Evolutionary conservation across 352 stramenopile genomes (phyloP).

Genomic region (Phytophthora citrophthora): DNA sequence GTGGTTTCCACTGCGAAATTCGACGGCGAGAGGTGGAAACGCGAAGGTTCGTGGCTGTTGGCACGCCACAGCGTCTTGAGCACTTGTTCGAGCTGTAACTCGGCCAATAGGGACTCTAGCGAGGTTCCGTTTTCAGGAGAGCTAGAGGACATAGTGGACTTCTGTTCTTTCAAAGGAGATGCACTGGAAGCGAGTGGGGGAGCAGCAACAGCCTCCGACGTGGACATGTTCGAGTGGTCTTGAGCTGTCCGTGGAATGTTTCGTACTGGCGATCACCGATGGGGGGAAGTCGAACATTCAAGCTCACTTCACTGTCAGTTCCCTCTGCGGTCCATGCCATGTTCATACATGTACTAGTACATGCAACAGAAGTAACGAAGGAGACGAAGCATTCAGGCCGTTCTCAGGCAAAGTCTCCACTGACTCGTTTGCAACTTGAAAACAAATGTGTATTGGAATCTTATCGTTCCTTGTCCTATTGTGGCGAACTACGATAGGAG

Average conservation of each 20-base stretch:
- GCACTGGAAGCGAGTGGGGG: neutral
- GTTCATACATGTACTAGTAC: no score
- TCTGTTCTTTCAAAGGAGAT: neutral
- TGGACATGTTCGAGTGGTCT: constrained; percentile 8
- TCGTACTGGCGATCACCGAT: constrained; percentile 1
- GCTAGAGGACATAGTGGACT: neutral
- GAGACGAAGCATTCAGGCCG: no score
- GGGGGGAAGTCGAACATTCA: no score
- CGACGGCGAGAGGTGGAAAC: constrained; percentile 30
- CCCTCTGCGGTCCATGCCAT: no score
- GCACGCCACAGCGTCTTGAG: constrained; percentile 30
- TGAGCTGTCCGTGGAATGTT: constrained; percentile 10
- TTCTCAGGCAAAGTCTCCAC: no score
- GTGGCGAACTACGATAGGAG: no score
- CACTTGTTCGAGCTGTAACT: constrained; percentile 29
- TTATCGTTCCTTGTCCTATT: no score
- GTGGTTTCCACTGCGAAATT: constrained; percentile 21
- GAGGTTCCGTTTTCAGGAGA: constrained; percentile 7
- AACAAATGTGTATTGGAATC: no score
- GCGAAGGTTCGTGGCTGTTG: constrained; percentile 30
- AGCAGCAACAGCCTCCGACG: constrained; percentile 2
- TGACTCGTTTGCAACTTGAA: no score
- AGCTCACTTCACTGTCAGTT: no score
- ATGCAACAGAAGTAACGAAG: no score
- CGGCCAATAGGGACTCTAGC: constrained; percentile 20